These are phyloP conservation scores for Pichia nakasei DNA, from an alignment of 805 yeast species.

Conservation along the genomic window DNA sequence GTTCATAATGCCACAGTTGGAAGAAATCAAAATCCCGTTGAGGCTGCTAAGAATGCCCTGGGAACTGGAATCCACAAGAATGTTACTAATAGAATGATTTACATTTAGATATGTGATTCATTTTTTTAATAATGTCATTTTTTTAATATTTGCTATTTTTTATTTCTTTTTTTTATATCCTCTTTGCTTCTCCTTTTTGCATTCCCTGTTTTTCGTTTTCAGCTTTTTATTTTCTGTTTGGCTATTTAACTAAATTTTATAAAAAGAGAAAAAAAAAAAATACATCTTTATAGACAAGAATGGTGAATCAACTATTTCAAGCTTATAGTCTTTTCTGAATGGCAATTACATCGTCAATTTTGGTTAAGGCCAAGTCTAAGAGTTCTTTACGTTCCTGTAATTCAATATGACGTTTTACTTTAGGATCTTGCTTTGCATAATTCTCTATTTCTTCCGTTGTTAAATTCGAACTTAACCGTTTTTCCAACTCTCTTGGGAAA, in stretches of 20 bases:
- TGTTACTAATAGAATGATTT: slow-evolving; percentile 15
- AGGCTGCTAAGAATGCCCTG: slow-evolving; percentile 12
- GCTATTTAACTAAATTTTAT: no score
- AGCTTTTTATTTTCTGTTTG: no score
- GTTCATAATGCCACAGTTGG: slow-evolving; percentile 8
- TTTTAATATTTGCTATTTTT: not conserved
- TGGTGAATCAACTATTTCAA: not conserved
- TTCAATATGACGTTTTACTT: slow-evolving; percentile 82
- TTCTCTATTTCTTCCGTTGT: slow-evolving; percentile 70
- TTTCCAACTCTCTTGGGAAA: slow-evolving; percentile 89
- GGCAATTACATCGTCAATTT: slow-evolving; percentile 78
- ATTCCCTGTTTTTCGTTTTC: no score
- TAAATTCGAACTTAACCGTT: slow-evolving; percentile 53
- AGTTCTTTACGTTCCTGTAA: slow-evolving; percentile 88
- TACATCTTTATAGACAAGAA: not conserved
- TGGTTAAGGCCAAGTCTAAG: slow-evolving; percentile 71
- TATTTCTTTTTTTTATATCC: not conserved
- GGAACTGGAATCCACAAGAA: slow-evolving; percentile 16
- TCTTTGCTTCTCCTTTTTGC: no score
- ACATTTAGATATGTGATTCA: slow-evolving; percentile 7
- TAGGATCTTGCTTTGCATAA: slow-evolving; percentile 93
- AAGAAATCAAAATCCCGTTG: slow-evolving; percentile 10
- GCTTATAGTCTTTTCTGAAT: slow-evolving; percentile 34
- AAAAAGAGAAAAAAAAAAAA: not conserved
- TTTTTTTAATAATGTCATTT: not conserved